These are phyloP conservation scores for Yamadazyma dushanensis DNA, from an alignment of 1,139 yeast genomes.

Conservation along the genomic window DNA sequence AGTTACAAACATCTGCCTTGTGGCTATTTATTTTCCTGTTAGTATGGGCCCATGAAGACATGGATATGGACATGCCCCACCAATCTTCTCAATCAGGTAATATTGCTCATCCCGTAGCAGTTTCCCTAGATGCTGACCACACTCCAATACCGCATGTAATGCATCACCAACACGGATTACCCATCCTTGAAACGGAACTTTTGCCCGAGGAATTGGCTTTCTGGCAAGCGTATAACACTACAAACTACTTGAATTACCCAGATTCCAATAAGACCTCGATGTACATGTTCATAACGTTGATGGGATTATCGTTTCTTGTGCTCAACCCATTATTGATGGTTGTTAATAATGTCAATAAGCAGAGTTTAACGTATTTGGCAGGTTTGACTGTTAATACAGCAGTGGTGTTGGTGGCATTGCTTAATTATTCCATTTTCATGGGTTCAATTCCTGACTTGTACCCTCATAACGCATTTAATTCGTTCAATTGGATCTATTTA, in stretches of 20 bases:
- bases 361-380: constrained; percentile 52
- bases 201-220: constrained; percentile 70
- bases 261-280: constrained; percentile 53
- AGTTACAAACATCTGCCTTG: background rate
- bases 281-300: constrained; percentile 53
- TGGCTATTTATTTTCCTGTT: background rate
- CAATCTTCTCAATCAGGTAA: too few species aligned
- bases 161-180: constrained; percentile 67
- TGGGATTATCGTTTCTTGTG: constrained; percentile 49
- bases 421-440: constrained; percentile 61
- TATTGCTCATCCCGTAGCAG: background rate
- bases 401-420: constrained; percentile 49
- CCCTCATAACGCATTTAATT: constrained; percentile 72
- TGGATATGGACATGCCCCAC: constrained; percentile 1
- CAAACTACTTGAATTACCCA: constrained; percentile 68
- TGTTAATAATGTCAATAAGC: constrained; percentile 57
- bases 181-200: constrained; percentile 68
- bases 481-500: constrained; percentile 62
- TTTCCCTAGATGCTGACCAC: background rate
- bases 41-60: constrained; percentile 3
- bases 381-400: constrained; percentile 52
- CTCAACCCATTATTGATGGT: constrained; percentile 73
- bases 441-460: constrained; percentile 63
- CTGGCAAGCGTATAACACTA: constrained; percentile 83
- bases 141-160: constrained; percentile 52